phyloP scores from a whole-genome alignment of 169 alveolate species.

The Plasmodium inui region DNA sequence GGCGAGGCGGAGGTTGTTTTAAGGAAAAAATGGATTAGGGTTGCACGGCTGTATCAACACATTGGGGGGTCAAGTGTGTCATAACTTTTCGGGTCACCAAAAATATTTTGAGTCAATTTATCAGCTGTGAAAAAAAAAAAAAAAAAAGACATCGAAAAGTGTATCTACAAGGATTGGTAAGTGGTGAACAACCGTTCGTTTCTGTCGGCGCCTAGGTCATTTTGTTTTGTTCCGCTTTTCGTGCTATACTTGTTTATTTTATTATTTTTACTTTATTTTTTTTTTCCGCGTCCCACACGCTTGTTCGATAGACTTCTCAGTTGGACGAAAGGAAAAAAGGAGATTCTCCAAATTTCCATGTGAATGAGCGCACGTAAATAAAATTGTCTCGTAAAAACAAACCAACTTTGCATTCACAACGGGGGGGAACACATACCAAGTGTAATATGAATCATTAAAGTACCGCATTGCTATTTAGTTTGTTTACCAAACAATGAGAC shows the following conservation, averaged over 20 bases:
- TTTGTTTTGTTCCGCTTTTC: neutral
- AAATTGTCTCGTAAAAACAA: neutral
- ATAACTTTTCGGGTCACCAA: neutral
- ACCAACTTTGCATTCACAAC: neutral
- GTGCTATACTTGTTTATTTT: neutral
- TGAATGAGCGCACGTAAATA: neutral
- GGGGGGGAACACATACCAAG: neutral
- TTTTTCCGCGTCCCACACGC: neutral
- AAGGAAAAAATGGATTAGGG: neutral
- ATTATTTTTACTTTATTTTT: too few relatives aligned
- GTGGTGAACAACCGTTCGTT: neutral
- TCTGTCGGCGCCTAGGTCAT: neutral
- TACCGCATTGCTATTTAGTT: neutral
- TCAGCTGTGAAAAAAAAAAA: slow-evolving; percentile 10
- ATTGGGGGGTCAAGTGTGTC: neutral
- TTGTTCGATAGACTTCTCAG: neutral
- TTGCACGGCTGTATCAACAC: neutral
- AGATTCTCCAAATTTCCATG: neutral
- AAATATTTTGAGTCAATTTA: neutral
- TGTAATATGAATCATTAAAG: neutral
- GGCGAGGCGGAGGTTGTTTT: neutral
- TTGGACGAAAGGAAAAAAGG: neutral
- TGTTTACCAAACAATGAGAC: slow-evolving; percentile 17
- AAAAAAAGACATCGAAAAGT: slow-evolving; percentile 15
- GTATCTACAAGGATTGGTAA: slow-evolving; percentile 23